Base-by-base conservation (phyloP, 2,329 filamentous ascomycete genomes). In the Pseudocercospora ulei region DNA sequence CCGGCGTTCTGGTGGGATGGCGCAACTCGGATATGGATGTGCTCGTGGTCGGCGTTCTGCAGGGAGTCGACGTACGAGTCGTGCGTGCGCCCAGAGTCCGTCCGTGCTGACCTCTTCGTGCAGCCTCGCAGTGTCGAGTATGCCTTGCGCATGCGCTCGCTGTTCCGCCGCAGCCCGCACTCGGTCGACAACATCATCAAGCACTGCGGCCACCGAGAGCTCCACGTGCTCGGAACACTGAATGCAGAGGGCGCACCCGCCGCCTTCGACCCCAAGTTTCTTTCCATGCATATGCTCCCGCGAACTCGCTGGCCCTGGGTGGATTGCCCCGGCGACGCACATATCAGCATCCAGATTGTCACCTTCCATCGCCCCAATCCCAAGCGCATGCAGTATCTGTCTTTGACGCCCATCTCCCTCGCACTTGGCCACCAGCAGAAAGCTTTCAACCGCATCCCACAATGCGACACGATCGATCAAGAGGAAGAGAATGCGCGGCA, bases 1-100 rank as follows among this genome's bases (percentile, higher is more conserved):
- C 84, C 26, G 90, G 88, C 28, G 82, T 95, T 44, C 77, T 98
- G 49, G 82, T 98, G 30, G 90, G 90, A 56, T 98, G 88, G 85
- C 78, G 82, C 56, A 98, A 98, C 62, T 95, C 88, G 23, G 79
- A 80, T 31, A 69, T 86, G 36, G 90, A 98, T 63, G 70, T 96
- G 30, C 82, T 96, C 55, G 87, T 96, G 23, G 78, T 96, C 34
- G 80, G 85, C 16, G 75, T 96, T 30, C 67, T 98, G 46, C 83
- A 93, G 57, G 82, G 90, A 66, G 85, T 94, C 23, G 86, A 95
- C 67, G 84, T 92, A 56, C 60, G 78, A 11, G 3, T 35, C 14
- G 35, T 43, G 55, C 39, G 27, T 7, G 6, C 18, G 22, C 34
- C 9, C 30, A n/a, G 9, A n/a, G 18, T 29, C 9, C 14, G 20